Base-by-base conservation (phyloP, 257 asterid genomes). In the Solanum medicagineum region DNA sequence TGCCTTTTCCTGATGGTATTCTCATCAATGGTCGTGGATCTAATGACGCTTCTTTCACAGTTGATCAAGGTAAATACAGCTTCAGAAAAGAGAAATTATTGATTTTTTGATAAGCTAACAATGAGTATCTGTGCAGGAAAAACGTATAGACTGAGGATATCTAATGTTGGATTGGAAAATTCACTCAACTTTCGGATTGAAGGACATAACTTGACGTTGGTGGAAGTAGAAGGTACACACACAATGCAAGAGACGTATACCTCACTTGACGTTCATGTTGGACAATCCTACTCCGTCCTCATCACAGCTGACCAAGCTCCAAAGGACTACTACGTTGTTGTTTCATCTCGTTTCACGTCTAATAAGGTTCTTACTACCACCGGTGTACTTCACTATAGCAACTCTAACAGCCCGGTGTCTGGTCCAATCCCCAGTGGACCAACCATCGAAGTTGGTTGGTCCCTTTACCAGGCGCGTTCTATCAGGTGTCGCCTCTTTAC, bases 401-500 rank as follows among this genome's bases (percentile, higher is more conserved):
- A 87, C 90, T 92, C 98, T 4, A 91, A 88, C n/a, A 62, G 83
- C 36, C 92, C 87, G 0, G 92, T 95, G 84, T 87, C 95, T 0
- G 95, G 93, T 1, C 94, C 95, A 3, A 86, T 92, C 11, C 97
- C 99, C 0, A 94, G 97, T 40, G 99, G 99, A 12, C 99, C 98
- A 0, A 95, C 99, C 89, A 90, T 88, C 19, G 93, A 93, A 85
- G 71, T 94, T 63, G 99, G 93, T 57, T 95, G 98, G 98, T 95
- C 99, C 42, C 92, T 95, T 47, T 7, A 95, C 90, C 98, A 95
- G 77, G 99, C 99, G 29, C 99, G 98, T 82, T 93, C 99, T 22
- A 89, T 95, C 19, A 90, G 92, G 92, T 89, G 60, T 73, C 36
- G 0, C 81, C 40, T 44, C 54, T 70, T 42, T 42, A 42, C 29